phyloP scores from a whole-genome alignment of 495 filamentous ascomycete genomes.

The Penicillium arizonense region DNA sequence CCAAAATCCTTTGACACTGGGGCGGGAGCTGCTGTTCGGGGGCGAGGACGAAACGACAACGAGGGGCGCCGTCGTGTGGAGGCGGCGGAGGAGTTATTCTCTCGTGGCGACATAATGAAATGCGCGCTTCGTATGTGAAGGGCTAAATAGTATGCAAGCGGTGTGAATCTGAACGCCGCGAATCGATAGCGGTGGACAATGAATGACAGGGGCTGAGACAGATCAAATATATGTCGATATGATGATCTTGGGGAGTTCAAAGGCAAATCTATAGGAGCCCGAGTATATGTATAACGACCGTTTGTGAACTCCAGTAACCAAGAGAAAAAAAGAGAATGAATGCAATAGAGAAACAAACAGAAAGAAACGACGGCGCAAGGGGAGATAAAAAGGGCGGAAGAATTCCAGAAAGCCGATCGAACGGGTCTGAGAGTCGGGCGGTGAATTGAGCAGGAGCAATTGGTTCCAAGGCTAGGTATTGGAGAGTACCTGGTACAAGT shows the following conservation, averaged over 20 bases:
- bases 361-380: constrained; percentile 20
- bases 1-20: constrained; percentile 19
- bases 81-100: constrained; percentile 16
- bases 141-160: background rate
- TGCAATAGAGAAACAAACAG: constrained; percentile 11
- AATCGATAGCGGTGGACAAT: background rate
- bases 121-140: background rate
- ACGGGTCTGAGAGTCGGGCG: constrained; percentile 25
- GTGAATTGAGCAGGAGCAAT: constrained; percentile 23
- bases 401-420: constrained; percentile 16
- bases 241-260: background rate
- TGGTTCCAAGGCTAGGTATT: constrained; percentile 3
- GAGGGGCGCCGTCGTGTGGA: constrained; percentile 38
- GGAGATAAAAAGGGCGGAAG: constrained; percentile 22
- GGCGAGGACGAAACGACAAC: constrained; percentile 33
- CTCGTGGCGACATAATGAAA: constrained; percentile 38
- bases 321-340: constrained; percentile 9
- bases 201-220: constrained; percentile 3
- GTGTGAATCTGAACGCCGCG: background rate
- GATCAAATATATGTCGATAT: background rate
- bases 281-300: constrained; percentile 1
- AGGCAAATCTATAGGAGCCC: background rate
- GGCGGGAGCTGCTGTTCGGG: constrained; percentile 31
- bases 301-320: constrained; percentile 10
- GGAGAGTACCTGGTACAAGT: background rate